Evolutionary conservation across 495 filamentous ascomycete genomes (phyloP), one percentile per base, ranked within the genome.

Genomic region (Neurospora sp.): DNA sequence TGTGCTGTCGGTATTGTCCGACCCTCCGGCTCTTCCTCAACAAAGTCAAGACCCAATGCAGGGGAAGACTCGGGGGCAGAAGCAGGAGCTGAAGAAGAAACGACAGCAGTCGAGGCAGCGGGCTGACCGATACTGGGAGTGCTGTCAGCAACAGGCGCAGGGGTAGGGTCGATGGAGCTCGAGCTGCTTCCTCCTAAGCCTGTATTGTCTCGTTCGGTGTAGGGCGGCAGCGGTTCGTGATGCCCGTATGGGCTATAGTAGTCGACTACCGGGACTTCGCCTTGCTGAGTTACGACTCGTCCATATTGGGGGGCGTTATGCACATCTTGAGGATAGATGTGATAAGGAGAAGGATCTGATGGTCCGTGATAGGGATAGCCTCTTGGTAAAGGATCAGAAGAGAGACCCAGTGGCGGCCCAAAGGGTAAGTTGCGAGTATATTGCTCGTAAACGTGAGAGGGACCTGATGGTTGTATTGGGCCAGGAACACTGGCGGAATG

Each of bases 191-290:
- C 79, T 78, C 31, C 75, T 78, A 75, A 94, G 74, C 91, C 87
- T 66, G 54, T 66, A 66, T 66, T 36, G 28, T 66, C 54, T 10
- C 54, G 54, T 34, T 66, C 54, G 15, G 93, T 91, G 82, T 98
- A 98, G 15, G 94, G 94, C 21, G 94, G 94, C 39, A 97, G 84
- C 75, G 94, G 92, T 79, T 98, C 94, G 4, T 92, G 91, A 80
- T 97, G 94, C 1, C 94, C 94, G 77, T 95, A 92, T 0, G 92
- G 92, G n/a, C 93, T 19, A 66, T 66, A 66, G 54, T 66, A 66
- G 28, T 66, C 54, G 54, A 66, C 54, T 66, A 66, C 28, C 28
- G 54, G 54, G 54, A 66, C 54, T 66, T 66, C 54, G 54, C 54
- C 54, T 34, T 66, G 54, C 24, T 66, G 54, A 9, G 54, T 66